Evolutionary conservation across 2,329 filamentous ascomycete genomes (phyloP), one percentile per base, ranked within the genome.

Genomic region (Penicillium vulpinum): DNA sequence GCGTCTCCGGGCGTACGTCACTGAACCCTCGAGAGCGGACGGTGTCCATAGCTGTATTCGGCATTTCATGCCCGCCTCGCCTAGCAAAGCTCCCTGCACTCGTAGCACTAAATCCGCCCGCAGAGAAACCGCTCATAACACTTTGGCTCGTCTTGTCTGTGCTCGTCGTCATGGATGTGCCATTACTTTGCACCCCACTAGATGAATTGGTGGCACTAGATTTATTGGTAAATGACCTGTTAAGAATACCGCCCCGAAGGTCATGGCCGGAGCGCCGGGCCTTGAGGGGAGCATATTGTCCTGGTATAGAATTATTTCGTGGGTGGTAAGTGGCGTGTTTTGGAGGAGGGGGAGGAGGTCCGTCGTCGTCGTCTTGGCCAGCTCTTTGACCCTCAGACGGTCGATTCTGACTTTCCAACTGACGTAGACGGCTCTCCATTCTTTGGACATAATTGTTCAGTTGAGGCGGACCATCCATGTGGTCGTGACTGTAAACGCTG

Each of bases 71-170:
- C 60, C 64, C 50, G 56, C 70, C 51, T 68, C 90, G 89, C 59
- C 92, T 86, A 29, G 92, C 92, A 62, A 95, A 85, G 75, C 93
- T 97, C 52, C 92, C 94, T 16, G 94, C 94, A 75, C 94, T 97
- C 16, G 94, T 97, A 49, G 92, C 90, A 73, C 93, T 97, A 75
- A 97, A 91, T 13, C 85, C 93, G 49, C 92, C 88, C 0, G 94
- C 94, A 51, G 94, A 97, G 51, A 85, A 83, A 3, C 93, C 94
- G 72, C 93, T 97, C 93, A 97, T 97, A 41, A 99, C 75, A 67
- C 91, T 97, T 66, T 88, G 86, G 65, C 88, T 87, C 16, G 91
- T 97, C 71, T 86, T 87, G 64, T 90, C 86, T 1, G 89, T 92
- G 62, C 88, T 90, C 39, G 83, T 85, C 62, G 85, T 89, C 57